These are phyloP conservation scores for Agrocybe chaxingu DNA, from an alignment of 768 basidiomycete genomes.

Conservation along the genomic window DNA sequence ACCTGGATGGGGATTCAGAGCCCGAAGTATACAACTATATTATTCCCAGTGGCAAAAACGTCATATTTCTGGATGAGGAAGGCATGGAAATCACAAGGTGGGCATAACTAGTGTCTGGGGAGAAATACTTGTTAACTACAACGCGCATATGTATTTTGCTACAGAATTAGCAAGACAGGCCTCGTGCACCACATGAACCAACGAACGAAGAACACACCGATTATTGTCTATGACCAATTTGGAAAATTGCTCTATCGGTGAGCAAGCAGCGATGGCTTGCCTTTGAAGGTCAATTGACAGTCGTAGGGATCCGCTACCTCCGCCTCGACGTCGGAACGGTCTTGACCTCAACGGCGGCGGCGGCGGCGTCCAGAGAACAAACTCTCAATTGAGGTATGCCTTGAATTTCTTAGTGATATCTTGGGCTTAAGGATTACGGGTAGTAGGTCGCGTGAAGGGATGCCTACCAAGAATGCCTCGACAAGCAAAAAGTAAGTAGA, in stretches of 20 bases:
- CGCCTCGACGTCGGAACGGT: no score
- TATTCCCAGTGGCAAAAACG: constrained; percentile 60
- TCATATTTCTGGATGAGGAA: constrained; percentile 64
- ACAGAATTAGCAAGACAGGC: constrained; percentile 19
- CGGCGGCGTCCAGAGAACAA: no score
- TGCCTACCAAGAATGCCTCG: no score
- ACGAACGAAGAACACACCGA: constrained; percentile 32
- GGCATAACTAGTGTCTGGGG: neutral
- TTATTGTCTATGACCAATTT: constrained; percentile 56
- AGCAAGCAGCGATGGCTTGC: neutral
- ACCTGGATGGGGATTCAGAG: constrained; percentile 25
- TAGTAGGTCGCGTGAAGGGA: no score
- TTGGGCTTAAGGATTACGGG: no score
- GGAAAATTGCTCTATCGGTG: constrained; percentile 60
- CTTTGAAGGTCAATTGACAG: neutral
- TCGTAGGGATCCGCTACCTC: no score
- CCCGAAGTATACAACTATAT: constrained; percentile 49
- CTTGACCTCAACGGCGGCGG: no score
- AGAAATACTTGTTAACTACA: neutral
- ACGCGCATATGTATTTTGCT: neutral
- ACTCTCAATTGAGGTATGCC: no score
- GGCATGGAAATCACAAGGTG: constrained; percentile 66
- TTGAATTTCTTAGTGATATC: no score
- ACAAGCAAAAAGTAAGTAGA: no score
- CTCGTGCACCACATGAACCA: constrained; percentile 4